Percentiles rank a stretch among this genome's conserved stretches.
Conservation (phyloP, 306 rosid species). For the Gastrolobium bilobum region DNA sequence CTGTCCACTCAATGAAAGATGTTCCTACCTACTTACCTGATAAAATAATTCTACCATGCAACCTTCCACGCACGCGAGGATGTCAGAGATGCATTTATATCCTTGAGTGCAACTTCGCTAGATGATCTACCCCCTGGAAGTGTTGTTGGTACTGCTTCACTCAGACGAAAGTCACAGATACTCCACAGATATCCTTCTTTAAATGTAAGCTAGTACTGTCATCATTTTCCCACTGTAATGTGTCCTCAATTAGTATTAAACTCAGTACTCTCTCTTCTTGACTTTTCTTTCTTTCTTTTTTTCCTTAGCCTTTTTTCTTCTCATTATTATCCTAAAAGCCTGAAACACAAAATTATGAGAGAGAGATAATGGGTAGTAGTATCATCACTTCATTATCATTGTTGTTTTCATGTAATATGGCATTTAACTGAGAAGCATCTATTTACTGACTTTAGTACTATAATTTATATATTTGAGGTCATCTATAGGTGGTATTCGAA, state of each 20-base stretch:
- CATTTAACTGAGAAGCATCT: neutral
- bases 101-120: conserved; percentile 71
- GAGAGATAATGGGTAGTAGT: neutral
- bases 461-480: conserved; percentile 15
- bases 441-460: neutral
- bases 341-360: conserved; percentile 6
- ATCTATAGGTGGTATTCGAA: neutral
- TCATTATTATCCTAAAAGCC: neutral
- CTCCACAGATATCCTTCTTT: conserved; percentile 83
- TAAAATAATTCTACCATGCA: conserved; percentile 84
- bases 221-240: neutral
- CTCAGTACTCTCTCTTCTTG: conserved; percentile 1
- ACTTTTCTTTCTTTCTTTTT: neutral
- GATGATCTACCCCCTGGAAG: conserved; percentile 84
- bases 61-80: conserved; percentile 92
- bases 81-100: conserved; percentile 91
- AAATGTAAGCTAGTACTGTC: conserved; percentile 58
- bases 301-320: neutral
- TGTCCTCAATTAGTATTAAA: neutral
- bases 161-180: conserved; percentile 88
- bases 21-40: conserved; percentile 90
- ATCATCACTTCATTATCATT: conserved; percentile 5
- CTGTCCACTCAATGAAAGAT: conserved; percentile 96
- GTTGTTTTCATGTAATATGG: conserved; percentile 6
- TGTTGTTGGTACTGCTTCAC: conserved; percentile 87